Percentiles rank a stretch among this genome's conserved stretches.
Evolutionary conservation across 139 green algal species (phyloP).

Genomic region (Chlamydomonas sphaeroides): DNA sequence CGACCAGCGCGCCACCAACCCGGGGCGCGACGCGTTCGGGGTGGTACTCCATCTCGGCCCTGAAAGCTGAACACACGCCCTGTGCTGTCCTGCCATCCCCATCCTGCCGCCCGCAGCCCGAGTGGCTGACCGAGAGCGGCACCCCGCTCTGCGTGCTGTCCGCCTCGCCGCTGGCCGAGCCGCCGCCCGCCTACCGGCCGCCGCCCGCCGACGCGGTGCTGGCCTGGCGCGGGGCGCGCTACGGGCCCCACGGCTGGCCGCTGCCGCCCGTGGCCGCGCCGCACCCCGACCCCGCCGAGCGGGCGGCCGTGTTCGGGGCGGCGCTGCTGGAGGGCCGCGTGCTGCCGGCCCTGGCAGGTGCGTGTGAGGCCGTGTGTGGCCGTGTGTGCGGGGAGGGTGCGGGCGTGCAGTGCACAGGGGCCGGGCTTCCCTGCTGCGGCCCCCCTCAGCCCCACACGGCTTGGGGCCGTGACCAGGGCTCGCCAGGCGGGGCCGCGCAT

Average conservation of each 20-base stretch:
- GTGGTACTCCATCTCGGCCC: too few species aligned
- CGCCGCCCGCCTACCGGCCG: conserved; percentile 68
- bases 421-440: too few species aligned
- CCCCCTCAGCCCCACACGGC: too few species aligned
- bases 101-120: conserved; percentile 37
- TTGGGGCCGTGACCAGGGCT: too few species aligned
- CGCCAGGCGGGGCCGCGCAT: too few species aligned
- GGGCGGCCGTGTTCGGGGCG: conserved; percentile 76
- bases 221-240: conserved; percentile 73
- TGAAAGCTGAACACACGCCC: too few species aligned
- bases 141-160: conserved; percentile 70
- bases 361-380: background rate
- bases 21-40: too few species aligned
- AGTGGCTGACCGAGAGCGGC: conserved; percentile 61
- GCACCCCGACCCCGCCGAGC: conserved; percentile 57
- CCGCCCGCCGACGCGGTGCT: conserved; percentile 75
- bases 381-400: too few species aligned
- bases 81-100: too few species aligned
- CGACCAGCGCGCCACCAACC: too few species aligned
- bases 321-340: conserved; percentile 87
- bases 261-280: conserved; percentile 68
- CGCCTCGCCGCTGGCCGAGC: conserved; percentile 59
- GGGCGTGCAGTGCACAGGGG: too few species aligned
- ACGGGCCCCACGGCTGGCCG: conserved; percentile 83
- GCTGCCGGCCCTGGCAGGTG: conserved; percentile 53